A percentile compares a stretch with the other conserved stretches of the same genome.
Conservation (phyloP, 192 early-diverging fungal species). For the Pilaira anomala region DNA sequence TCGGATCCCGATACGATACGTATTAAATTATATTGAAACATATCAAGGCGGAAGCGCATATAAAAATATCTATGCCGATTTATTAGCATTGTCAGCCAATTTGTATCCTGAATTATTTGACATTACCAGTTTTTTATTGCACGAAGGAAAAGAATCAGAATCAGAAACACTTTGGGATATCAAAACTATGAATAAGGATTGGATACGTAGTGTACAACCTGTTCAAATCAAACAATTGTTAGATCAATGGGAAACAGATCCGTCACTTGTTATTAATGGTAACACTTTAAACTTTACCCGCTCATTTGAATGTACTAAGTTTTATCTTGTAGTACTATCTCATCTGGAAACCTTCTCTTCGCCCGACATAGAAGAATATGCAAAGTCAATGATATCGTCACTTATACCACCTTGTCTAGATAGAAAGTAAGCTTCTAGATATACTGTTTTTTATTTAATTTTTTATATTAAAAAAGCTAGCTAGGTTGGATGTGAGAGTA, state of each 20-base stretch:
- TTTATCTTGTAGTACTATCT: conserved; percentile 10
- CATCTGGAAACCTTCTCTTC: conserved; percentile 20
- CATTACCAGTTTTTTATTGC: conserved; percentile 28
- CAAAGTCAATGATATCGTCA: conserved; percentile 12
- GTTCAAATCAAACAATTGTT: conserved; percentile 2
- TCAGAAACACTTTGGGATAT: neutral
- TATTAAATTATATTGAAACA: conserved; percentile 30
- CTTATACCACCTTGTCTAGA: conserved; percentile 23
- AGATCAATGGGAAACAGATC: conserved; percentile 6
- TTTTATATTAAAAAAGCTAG: neutral
- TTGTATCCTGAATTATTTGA: conserved; percentile 42
- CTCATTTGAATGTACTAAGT: too few species aligned
- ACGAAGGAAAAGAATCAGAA: conserved; percentile 22
- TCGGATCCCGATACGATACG: conserved; percentile 29
- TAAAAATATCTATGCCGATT: conserved; percentile 37
- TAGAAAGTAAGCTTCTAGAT: conserved; percentile 14
- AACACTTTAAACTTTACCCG: neutral
- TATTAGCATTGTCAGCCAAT: conserved; percentile 30
- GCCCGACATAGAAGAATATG: conserved; percentile 5
- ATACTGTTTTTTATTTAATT: neutral
- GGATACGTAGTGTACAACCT: neutral
- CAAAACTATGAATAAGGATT: neutral
- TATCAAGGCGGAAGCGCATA: conserved; percentile 25
- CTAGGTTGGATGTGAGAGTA: neutral
- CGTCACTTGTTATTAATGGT: neutral